These are phyloP conservation scores for Tillandsia fasciculata DNA, from an alignment of 176 grass and related monocot genomes.

Conservation along the genomic window DNA sequence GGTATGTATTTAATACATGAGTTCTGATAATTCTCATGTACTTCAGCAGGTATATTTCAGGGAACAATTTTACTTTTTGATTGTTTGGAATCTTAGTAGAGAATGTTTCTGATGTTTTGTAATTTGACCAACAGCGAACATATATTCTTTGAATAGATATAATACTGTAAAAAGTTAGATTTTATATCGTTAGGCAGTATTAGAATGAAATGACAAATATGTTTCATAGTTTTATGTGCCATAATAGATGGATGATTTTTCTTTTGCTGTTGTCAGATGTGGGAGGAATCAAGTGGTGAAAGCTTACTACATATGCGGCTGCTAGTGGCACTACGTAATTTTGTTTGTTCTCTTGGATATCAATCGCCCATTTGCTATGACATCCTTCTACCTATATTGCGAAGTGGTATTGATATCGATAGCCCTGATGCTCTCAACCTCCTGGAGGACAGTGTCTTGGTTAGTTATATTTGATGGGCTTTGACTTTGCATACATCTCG, in stretches of 20 bases:
- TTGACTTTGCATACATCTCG: background rate
- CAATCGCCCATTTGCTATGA: conserved; percentile 76
- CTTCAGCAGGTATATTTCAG: background rate
- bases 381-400: conserved; percentile 83
- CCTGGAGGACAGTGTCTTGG: conserved; percentile 90
- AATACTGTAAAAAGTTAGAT: too few species aligned
- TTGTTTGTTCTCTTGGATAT: conserved; percentile 74
- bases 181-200: too few species aligned
- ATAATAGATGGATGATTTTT: conserved; percentile 30
- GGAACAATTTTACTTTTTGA: too few species aligned
- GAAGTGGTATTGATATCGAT: conserved; percentile 73
- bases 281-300: conserved; percentile 85
- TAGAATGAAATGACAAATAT: too few species aligned
- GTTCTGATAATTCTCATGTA: conserved; percentile 3
- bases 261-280: conserved; percentile 47
- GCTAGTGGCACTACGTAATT: conserved; percentile 75
- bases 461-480: conserved; percentile 33
- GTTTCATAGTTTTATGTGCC: conserved; percentile 24
- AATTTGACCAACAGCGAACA: too few species aligned
- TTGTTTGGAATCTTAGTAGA: too few species aligned
- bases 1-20: conserved; percentile 30
- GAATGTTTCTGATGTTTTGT: too few species aligned
- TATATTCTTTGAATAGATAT: too few species aligned
- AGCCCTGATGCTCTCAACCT: conserved; percentile 98
- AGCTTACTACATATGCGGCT: conserved; percentile 94